Base-by-base conservation (phyloP, 179 eudicot genomes). In the Actinidia chinensis region DNA sequence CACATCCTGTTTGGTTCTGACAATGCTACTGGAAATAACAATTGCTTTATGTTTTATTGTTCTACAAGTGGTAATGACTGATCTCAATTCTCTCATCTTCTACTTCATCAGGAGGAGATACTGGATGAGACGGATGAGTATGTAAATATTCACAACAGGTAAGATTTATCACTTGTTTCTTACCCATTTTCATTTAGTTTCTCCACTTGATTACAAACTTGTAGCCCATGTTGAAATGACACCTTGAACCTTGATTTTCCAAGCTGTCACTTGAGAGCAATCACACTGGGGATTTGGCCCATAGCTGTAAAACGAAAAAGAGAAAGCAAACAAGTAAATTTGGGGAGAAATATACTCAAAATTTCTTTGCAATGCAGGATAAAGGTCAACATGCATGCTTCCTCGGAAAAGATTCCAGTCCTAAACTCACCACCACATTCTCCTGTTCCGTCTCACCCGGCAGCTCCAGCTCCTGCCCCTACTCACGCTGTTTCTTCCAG, bases 41-140 rank as follows among this genome's bases (percentile, higher is more conserved):
- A 20, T 78, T 25, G n/a, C 36, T 7, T 20, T 40, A 40, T 65
- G 22, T 40, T 76, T 68, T 64, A 17, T 63, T 46, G 40, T 55
- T 50, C 4, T 69, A 47, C 74, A 65, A 20, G 60, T 36, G 40
- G 40, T 36, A 36, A 36, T 36, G 40, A 36, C 60, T 71, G 40
- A 68, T 78, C 51, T 76, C 20, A 65, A 58, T 33, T 78, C 48
- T 59, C 54, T 0, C 28, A 47, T 59, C 5, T 50, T 74, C 51
- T 64, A 54, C 72, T 75, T n/a, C 73, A 33, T 65, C 92, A 95
- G 99, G 99, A 95, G 91, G 99, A 95, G 83, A 95, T 95, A 86
- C 63, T 95, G 83, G 99, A 95, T 76, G 99, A 95, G 85, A 95
- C 99, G 15, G 99, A 95, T 80, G 99, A 95, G 73, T 95, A 95